Base-by-base conservation (phyloP, 177 flowering plant species). In the Tripterygium wilfordii region DNA sequence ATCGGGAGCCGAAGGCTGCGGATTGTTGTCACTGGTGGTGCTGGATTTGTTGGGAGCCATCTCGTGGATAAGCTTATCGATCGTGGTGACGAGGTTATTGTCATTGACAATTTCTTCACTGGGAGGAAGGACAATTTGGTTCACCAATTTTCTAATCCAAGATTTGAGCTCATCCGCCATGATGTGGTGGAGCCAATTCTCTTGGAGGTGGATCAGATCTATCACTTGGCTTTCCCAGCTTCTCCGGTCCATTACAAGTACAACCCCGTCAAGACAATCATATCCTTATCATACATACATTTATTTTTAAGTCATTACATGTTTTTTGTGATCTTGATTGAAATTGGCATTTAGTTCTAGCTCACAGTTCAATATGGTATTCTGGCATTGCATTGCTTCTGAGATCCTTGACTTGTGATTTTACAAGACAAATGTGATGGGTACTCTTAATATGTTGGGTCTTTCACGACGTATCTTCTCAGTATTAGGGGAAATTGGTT, bases 161-260 rank as follows among this genome's bases (percentile, higher is more conserved):
- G 83, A 54, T 91, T 91, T 42, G 98, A 91, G 75, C 65, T 91
- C 50, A 83, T 91, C 51, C 72, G 98, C n/a, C 98, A 91, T 36
- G 98, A 91, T 67, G 95, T 91, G 9, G 96, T 91, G 0, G 96
- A 91, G 51, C 98, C 96, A n/a, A 81, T 91, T 15, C 63, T 91
- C 51, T 53, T 91, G 58, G 98, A 91, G 68, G 98, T 91, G 20
- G 98, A 91, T 77, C 96, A 91, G 76, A 90, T 90, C 77, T 90
- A 90, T 53, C 97, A 90, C 56, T 63, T 90, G 62, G 97, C 97
- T 37, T 91, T 96, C 56, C 96, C 98, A 2, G 98, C 98, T 8
- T 91, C 98, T 0, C 98, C 98, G 3, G 98, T 91, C 54, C 95
- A 88, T 57, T 91, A 91, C 65, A 91, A 91, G 77, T 82, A 65